A percentile compares a stretch with the other conserved stretches of the same genome.
These are phyloP conservation scores for Plantago rigida DNA, from an alignment of 305 asterid species.

Conservation along the genomic window DNA sequence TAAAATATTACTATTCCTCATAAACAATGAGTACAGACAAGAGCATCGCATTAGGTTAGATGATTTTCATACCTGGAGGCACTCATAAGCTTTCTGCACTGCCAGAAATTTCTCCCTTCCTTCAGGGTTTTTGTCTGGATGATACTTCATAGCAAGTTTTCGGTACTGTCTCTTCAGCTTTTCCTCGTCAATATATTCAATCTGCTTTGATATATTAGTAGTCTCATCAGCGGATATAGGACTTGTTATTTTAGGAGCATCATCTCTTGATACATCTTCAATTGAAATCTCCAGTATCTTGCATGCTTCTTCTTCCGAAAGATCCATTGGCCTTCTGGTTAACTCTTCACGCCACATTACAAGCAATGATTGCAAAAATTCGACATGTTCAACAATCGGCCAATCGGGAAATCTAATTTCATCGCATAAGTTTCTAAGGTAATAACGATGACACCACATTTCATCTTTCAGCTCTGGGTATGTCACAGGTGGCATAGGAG, in stretches of 20 bases:
- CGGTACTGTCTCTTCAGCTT: conserved; percentile 94
- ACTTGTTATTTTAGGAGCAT: conserved; percentile 47
- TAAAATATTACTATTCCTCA: no score
- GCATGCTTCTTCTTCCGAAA: conserved; percentile 97
- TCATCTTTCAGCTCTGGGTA: conserved; percentile 94
- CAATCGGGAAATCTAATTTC: conserved; percentile 94
- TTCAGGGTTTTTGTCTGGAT: conserved; percentile 96
- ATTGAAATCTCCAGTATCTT: conserved; percentile 80
- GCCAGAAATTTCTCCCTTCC: conserved; percentile 96
- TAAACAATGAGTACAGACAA: no score
- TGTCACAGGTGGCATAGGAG: conserved; percentile 99
- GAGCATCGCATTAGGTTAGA: no score
- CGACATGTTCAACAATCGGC: conserved; percentile 99
- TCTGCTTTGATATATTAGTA: conserved; percentile 60
- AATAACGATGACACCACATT: conserved; percentile 99
- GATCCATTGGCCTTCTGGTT: conserved; percentile 97
- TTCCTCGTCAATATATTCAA: conserved; percentile 89
- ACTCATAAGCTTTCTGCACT: conserved; percentile 95
- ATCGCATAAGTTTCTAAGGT: conserved; percentile 86
- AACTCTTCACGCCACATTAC: conserved; percentile 98
- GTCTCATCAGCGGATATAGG: conserved; percentile 41
- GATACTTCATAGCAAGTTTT: conserved; percentile 96
- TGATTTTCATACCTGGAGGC: conserved; percentile 62
- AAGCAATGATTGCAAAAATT: conserved; percentile 89
- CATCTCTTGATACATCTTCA: conserved; percentile 84